Conservation (phyloP, 768 basidiomycete species). For the Boletus barrowsii region DNA sequence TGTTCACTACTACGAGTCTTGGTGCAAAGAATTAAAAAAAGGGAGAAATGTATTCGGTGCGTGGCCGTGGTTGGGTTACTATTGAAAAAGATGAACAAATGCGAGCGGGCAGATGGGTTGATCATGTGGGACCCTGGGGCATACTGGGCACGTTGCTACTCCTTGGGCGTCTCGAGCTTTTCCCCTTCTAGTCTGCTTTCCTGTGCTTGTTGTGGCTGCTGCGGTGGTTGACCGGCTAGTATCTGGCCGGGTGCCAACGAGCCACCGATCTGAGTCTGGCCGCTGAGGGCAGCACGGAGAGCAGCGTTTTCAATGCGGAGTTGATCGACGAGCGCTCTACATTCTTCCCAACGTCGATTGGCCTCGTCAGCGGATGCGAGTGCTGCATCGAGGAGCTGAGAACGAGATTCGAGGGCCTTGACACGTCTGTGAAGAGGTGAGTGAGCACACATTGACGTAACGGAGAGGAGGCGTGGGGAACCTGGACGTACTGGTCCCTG, state of each 20-base stretch:
- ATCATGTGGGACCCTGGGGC: neutral
- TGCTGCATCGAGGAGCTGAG: conserved; percentile 81
- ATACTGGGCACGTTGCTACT: conserved; percentile 8
- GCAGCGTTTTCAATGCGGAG: conserved; percentile 81
- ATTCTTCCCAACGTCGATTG: conserved; percentile 87
- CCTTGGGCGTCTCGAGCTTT: conserved; percentile 27
- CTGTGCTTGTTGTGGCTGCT: conserved; percentile 19
- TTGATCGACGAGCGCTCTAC: conserved; percentile 84
- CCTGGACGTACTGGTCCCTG: conserved; percentile 69
- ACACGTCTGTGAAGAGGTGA: conserved; percentile 58
- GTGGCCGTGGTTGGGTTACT: conserved; percentile 6
- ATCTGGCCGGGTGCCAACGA: conserved; percentile 31
- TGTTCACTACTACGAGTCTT: conserved; percentile 14
- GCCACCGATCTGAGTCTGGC: conserved; percentile 35
- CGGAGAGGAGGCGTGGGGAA: neutral
- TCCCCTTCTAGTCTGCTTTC: conserved; percentile 27
- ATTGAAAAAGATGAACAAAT: conserved; percentile 5
- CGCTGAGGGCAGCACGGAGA: conserved; percentile 62
- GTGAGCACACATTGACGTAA: neutral
- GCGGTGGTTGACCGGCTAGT: conserved; percentile 21
- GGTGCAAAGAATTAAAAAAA: neutral
- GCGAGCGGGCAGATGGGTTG: neutral
- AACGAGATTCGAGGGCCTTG: conserved; percentile 82
- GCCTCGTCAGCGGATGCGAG: conserved; percentile 86
- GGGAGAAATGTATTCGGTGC: conserved; percentile 5